Evolutionary conservation across 2,329 filamentous ascomycete genomes (phyloP).

Genomic region (Aureobasidium sp.): DNA sequence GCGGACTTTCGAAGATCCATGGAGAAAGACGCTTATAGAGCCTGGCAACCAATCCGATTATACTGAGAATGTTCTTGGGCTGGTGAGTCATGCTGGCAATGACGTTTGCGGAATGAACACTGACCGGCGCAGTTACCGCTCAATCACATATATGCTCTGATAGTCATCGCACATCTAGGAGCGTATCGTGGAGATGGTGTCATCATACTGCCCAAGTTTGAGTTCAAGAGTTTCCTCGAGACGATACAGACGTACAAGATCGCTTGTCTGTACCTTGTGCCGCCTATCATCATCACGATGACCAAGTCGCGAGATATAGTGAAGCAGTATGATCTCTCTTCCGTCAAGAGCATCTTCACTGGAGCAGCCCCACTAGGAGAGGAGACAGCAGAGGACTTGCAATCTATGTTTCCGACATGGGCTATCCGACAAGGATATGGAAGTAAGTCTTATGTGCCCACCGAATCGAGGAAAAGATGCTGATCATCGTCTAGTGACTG

Average conservation of each 20-base stretch:
- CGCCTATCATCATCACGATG: slow-evolving; percentile 74
- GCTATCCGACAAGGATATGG: slow-evolving; percentile 65
- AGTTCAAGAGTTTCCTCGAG: slow-evolving; percentile 57
- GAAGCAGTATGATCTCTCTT: slow-evolving; percentile 64
- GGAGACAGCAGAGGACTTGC: slow-evolving; percentile 62
- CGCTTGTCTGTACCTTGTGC: slow-evolving; percentile 60
- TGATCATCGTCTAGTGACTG: slow-evolving; percentile 49
- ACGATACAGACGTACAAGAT: slow-evolving; percentile 66
- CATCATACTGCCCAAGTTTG: slow-evolving; percentile 69
- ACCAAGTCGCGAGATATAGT: slow-evolving; percentile 56
- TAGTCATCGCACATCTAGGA: slow-evolving; percentile 60
- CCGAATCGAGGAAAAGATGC: background rate
- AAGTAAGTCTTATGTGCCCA: background rate
- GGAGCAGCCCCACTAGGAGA: slow-evolving; percentile 72
- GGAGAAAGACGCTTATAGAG: slow-evolving; percentile 34
- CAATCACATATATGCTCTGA: slow-evolving; percentile 74
- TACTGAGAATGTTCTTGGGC: slow-evolving; percentile 53
- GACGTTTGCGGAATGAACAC: background rate
- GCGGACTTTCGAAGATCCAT: slow-evolving; percentile 41
- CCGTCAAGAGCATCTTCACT: slow-evolving; percentile 59
- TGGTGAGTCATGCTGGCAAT: slow-evolving; percentile 29
- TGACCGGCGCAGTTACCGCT: slow-evolving; percentile 49
- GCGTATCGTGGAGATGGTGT: slow-evolving; percentile 67
- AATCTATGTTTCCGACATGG: slow-evolving; percentile 57
- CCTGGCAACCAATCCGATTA: slow-evolving; percentile 37